Conservation (phyloP, 176 grass and related monocot species). For the Phyllostachys edulis region DNA sequence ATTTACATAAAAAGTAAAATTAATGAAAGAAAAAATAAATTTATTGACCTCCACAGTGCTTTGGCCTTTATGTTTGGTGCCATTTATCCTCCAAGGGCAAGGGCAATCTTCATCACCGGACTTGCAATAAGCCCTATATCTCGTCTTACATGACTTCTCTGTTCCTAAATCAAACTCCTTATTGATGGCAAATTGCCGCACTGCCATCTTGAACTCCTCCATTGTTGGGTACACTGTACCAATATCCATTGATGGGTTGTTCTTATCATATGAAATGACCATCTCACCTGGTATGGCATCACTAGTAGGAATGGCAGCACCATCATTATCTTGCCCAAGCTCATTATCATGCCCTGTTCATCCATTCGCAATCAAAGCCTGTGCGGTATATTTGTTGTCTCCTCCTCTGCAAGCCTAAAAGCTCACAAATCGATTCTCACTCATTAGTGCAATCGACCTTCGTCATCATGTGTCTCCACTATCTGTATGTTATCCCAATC, state of each 20-base stretch:
- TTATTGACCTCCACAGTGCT: neutral
- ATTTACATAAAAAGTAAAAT: neutral
- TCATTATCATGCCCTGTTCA: too few species aligned
- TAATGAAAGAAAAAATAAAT: neutral
- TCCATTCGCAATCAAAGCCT: neutral
- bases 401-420: neutral
- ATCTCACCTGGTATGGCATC: neutral
- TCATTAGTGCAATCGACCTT: neutral
- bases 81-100: conserved; percentile 1
- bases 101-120: neutral
- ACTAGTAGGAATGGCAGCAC: conserved; percentile 4
- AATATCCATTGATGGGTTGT: neutral
- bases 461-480: neutral
- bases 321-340: neutral
- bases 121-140: neutral
- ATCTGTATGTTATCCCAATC: neutral
- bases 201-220: neutral
- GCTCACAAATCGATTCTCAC: neutral
- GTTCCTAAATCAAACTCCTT: neutral
- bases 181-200: neutral
- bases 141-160: neutral
- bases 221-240: neutral
- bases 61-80: accelerated
- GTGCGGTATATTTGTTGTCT: neutral
- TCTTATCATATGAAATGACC: neutral